Percentiles rank a stretch among this genome's conserved stretches.
phyloP scores from a whole-genome alignment of 768 basidiomycete species.

The Galerina sulciceps region DNA sequence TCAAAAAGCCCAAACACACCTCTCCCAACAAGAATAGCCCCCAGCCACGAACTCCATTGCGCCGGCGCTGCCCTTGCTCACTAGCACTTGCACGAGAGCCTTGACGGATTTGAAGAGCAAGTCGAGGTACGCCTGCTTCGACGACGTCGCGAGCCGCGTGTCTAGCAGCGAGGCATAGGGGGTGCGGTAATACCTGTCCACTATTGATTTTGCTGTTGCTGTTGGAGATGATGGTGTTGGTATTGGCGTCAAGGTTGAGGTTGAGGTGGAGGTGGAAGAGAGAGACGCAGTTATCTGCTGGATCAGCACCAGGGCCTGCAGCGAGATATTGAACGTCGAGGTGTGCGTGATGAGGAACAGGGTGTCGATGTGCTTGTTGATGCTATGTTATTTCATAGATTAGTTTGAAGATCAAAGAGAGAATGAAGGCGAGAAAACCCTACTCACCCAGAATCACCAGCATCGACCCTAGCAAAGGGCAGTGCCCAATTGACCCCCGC shows the following conservation, averaged over 20 bases:
- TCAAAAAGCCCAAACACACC: constrained; percentile 45
- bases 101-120: constrained; percentile 87
- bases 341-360: constrained; percentile 95
- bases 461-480: constrained; percentile 87
- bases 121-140: constrained; percentile 96
- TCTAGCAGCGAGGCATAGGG: constrained; percentile 92
- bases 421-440: not conserved
- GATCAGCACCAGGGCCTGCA: constrained; percentile 89
- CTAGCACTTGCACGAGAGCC: constrained; percentile 84
- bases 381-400: constrained; percentile 43
- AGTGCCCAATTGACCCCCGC: constrained; percentile 95
- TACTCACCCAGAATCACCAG: constrained; percentile 66
- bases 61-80: constrained; percentile 61
- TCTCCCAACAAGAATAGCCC: constrained; percentile 85
- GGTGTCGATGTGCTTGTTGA: constrained; percentile 87
- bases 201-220: constrained; percentile 48
- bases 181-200: constrained; percentile 77
- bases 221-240: too few species aligned
- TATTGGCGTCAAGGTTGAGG: constrained; percentile 46
- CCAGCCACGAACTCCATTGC: constrained; percentile 89
- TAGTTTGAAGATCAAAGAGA: not conserved
- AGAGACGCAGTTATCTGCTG: constrained; percentile 77
- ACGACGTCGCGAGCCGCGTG: constrained; percentile 74
- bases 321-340: constrained; percentile 95
- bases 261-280: constrained; percentile 38